These are phyloP conservation scores for Astrephomene gubernaculifera DNA, from an alignment of 139 green algal genomes.

Conservation along the genomic window DNA sequence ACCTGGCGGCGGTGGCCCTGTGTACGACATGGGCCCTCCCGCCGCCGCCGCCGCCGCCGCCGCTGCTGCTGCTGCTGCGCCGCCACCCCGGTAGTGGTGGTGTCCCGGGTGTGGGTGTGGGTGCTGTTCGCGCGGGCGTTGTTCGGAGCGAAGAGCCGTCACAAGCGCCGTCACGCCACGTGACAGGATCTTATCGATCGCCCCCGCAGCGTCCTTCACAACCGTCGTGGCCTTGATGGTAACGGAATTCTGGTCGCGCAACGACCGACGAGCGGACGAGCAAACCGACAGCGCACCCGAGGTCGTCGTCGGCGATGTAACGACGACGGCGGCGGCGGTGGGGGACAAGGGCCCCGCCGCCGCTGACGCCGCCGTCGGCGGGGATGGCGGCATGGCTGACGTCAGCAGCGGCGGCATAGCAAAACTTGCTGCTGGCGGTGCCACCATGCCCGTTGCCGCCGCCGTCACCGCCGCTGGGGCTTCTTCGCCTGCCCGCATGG, in stretches of 20 bases:
- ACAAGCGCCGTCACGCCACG: conserved; percentile 43
- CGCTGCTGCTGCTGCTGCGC: no score
- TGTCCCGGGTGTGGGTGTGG: no score
- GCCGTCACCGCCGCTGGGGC: no score
- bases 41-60: no score
- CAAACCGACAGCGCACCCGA: background rate
- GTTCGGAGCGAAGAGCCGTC: conserved; percentile 32
- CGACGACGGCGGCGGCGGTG: background rate
- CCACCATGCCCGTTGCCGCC: background rate
- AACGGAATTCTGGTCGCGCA: conserved; percentile 54
- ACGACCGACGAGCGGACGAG: conserved; percentile 9
- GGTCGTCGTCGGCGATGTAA: no score
- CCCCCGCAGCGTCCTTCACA: conserved; percentile 58
- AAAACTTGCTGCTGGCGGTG: no score
- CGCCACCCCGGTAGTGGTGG: no score
- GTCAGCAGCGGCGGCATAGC: no score
- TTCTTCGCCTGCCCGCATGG: no score
- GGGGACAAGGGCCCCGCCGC: background rate
- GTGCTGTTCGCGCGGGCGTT: background rate
- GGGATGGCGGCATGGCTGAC: background rate
- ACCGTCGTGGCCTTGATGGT: conserved; percentile 55
- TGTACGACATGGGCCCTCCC: no score
- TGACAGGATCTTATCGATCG: conserved; percentile 52
- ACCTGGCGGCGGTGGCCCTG: no score
- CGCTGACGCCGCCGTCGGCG: background rate